Evolutionary conservation across 768 basidiomycete species (phyloP).

Genomic region (Neoboletus brunneissimus): DNA sequence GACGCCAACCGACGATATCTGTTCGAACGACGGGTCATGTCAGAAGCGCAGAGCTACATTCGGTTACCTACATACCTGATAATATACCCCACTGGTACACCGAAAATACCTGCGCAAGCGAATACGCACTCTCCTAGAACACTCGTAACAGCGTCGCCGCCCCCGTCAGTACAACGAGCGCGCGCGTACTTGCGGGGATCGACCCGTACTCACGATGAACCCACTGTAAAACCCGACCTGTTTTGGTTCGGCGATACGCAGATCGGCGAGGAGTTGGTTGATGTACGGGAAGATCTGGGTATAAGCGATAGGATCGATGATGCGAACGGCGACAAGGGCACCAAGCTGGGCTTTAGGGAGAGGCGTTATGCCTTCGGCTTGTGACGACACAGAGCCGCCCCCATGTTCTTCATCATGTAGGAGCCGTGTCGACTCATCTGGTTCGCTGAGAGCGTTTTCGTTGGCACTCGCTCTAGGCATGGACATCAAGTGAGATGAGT

Average conservation of each 20-base stretch:
- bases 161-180: neutral
- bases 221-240: constrained; percentile 11
- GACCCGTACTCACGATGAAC: neutral
- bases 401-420: neutral
- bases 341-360: constrained; percentile 2
- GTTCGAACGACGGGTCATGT: neutral
- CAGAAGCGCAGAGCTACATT: neutral
- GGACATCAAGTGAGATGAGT: neutral
- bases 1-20: constrained; percentile 5
- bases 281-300: constrained; percentile 8
- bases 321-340: neutral
- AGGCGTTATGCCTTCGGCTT: neutral
- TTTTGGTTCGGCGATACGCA: constrained; percentile 1
- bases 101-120: constrained; percentile 1
- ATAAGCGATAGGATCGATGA: constrained; percentile 1
- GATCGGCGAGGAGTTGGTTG: constrained; percentile 7
- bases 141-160: too few relatives aligned
- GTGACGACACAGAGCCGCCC: neutral
- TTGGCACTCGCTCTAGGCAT: neutral
- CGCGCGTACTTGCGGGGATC: too few relatives aligned
- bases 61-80: neutral
- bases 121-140: constrained; percentile 1
- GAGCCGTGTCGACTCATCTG: constrained; percentile 2
- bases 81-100: constrained; percentile 9
- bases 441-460: neutral